Base-by-base conservation (phyloP, 169 alveolate species). In the Babesia microti region DNA sequence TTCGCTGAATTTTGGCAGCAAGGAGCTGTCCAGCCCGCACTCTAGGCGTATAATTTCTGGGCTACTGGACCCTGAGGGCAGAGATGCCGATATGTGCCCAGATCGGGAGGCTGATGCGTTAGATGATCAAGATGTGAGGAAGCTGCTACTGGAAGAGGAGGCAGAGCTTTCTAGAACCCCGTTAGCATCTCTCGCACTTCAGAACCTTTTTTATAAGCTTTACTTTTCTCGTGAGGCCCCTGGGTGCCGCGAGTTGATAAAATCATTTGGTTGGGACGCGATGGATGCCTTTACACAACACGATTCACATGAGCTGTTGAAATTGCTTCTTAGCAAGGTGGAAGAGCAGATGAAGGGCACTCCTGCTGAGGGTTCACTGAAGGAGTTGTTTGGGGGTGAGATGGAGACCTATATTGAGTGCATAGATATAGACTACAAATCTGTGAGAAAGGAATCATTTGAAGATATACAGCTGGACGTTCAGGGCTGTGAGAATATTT, bases 271-370 rank as follows among this genome's bases (percentile, higher is more conserved):
- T 0, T 94, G 98, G 98, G 90, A 88, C 35, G 72, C 91, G 12
- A 79, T 87, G 21, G 97, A 94, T 57, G 92, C 93, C 44, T 89
- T 89, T 74, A 87, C 95, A 5, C 97, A 94, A 63, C 97, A 91
- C 60, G 99, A 94, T 50, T 92, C 95, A 11, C 97, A 94, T 69
- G 98, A 94, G 68, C 84, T 94, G 58, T 78, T 85, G 56, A 81
- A 89, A 53, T 67, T 88, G 42, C 82, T 94, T 39, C 81, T 91
- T 46, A 97, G 91, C 57, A 84, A 88, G 19, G 84, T 94, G 66
- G 98, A 94, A 54, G 95, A 93, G 79, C 89, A 91, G 71, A 89
- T 93, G 95, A 86, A 81, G 58, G 93, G 93, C 26, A 90, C 97
- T 1, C 75, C 88, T 1, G 96, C 89, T 34, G 96, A 89, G 42